A percentile compares a stretch with the other conserved stretches of the same genome.
Conservation (phyloP, 257 asterid species). For the Linderniella brevidens region DNA sequence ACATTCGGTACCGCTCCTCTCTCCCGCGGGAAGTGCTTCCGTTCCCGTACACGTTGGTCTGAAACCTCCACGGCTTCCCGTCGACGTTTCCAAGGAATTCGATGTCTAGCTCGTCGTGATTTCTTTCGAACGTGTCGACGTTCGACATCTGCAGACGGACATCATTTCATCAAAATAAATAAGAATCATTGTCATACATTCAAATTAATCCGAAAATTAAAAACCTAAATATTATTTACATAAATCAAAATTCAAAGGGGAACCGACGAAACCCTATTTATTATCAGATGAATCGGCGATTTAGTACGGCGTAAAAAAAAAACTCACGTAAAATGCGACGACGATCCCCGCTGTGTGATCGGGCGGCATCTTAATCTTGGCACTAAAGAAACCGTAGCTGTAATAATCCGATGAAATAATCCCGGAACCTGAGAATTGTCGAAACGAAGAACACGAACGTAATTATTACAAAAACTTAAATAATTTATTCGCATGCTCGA, state of each 20-base stretch:
- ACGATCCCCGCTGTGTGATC: conserved; percentile 66
- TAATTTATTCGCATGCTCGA: not conserved
- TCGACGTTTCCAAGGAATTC: conserved; percentile 71
- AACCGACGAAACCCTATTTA: not conserved
- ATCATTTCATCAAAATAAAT: no score
- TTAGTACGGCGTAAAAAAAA: no score
- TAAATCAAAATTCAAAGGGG: not conserved
- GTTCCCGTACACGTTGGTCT: conserved; percentile 75
- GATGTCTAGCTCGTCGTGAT: conserved; percentile 81
- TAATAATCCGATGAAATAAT: conserved; percentile 71
- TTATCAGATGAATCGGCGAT: not conserved
- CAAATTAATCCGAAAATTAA: not conserved
- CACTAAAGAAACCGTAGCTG: conserved; percentile 84
- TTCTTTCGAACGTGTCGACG: conserved; percentile 74
- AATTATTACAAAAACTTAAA: not conserved
- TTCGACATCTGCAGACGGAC: conserved; percentile 91
- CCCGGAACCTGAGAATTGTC: conserved; percentile 58
- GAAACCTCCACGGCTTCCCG: conserved; percentile 85
- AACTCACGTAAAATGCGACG: conserved; percentile 78
- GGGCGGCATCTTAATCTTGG: conserved; percentile 74
- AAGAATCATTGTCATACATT: not conserved
- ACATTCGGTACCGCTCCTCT: conserved; percentile 76
- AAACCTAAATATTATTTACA: not conserved
- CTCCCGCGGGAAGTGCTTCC: conserved; percentile 83
- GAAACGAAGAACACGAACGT: not conserved